phyloP scores from a whole-genome alignment of 139 green algal species.

The Micromonas pusilla region DNA sequence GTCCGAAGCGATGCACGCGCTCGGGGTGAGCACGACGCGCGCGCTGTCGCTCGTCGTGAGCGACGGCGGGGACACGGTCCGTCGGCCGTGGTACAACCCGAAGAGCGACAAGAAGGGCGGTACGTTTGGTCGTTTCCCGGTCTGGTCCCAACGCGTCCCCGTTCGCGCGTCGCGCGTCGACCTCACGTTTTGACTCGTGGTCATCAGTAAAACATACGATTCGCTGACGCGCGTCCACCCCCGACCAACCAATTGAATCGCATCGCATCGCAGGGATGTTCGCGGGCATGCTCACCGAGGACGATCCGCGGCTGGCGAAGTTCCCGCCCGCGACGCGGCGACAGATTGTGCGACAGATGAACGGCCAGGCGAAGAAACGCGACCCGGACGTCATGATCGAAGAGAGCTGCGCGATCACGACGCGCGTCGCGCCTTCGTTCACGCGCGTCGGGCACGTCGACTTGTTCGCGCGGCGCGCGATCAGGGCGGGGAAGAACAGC shows the following conservation, averaged over 20 bases:
- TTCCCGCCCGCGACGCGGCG: not conserved
- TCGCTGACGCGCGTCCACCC: too few species aligned
- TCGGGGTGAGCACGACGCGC: constrained; percentile 39
- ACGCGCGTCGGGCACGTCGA: constrained; percentile 32
- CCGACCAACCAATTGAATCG: too few species aligned
- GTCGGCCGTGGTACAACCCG: constrained; percentile 32
- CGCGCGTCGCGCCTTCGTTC: constrained; percentile 33
- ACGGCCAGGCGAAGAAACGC: constrained; percentile 17
- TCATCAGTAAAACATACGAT: too few species aligned
- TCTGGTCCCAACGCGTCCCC: too few species aligned
- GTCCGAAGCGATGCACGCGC: constrained; percentile 54
- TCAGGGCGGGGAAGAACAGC: not conserved
- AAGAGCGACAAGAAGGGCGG: not conserved
- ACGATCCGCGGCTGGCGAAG: constrained; percentile 28
- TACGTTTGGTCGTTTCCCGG: too few species aligned
- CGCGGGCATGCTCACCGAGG: not conserved
- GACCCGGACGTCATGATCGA: constrained; percentile 35
- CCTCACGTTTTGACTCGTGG: too few species aligned
- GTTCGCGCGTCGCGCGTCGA: too few species aligned
- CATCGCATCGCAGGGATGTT: too few species aligned
- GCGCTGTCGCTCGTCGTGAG: constrained; percentile 31
- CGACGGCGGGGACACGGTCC: constrained; percentile 11
- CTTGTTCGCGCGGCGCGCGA: constrained; percentile 26
- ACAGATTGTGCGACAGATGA: not conserved
- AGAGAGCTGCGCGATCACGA: constrained; percentile 36